Evolutionary conservation across 2,329 filamentous ascomycete genomes (phyloP), one percentile per base, ranked within the genome.

Genomic region (Verticillium nonalfalfae): DNA sequence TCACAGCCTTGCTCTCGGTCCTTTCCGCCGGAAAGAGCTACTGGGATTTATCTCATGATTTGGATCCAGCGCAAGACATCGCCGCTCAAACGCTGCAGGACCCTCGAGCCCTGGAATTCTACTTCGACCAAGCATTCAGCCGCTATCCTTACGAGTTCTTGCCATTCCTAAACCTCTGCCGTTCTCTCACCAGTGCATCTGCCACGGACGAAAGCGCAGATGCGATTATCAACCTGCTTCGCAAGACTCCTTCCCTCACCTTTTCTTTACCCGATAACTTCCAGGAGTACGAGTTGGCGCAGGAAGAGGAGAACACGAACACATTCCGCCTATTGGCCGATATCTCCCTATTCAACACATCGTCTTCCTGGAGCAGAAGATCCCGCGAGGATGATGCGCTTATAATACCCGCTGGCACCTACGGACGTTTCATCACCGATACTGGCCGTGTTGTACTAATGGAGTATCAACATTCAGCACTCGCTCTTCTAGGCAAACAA

Each of bases 131-230:
- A 70, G 87, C 93, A 7, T 82, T 89, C 54, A 83, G 85, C 63
- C 87, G 94, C 60, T 97, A 93, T 70, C 94, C 94, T 0, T 94
- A 91, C 73, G 94, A 97, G 74, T 88, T 91, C 56, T 75, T 87
- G 2, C 92, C 93, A 0, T 91, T 97, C 68, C 76, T 96, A 63
- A 85, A 84, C 59, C 77, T 96, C 45, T 89, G 87, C 70, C 87
- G 86, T 60, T 85, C 83, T 45, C 76, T 96, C 15, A 83, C 70
- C 39, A 76, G 73, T 52, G 71, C 74, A 11, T 69, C 72, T 5
- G 59, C 61, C 4, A 70, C 70, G 34, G 71, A 75, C 39, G 72
- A 77, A 15, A 67, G 68, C 35, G 71, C 70, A 82, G 76, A 86
- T 64, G 68, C 81, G 52, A 80, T 93, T 10, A 74, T 89, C 40